phyloP scores from a whole-genome alignment of 371 early-diverging fungal genomes.

The Actinomucor elegans region DNA sequence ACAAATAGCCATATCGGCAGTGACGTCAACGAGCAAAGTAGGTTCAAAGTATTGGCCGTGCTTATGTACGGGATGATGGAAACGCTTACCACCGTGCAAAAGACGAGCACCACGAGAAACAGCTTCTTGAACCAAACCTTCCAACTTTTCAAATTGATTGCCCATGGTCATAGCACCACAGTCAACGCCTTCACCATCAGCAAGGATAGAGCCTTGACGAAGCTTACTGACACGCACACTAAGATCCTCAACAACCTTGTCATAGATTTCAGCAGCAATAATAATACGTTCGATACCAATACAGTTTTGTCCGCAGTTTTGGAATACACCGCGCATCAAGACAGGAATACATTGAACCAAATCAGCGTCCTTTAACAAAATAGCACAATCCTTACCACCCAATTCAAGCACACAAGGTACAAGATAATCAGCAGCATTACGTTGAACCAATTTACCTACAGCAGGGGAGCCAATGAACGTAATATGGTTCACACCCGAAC shows the following conservation, averaged over 20 bases:
- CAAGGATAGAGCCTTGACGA: constrained; percentile 71
- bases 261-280: constrained; percentile 68
- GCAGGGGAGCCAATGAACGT: constrained; percentile 86
- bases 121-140: constrained; percentile 63
- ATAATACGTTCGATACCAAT: constrained; percentile 80
- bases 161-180: constrained; percentile 79
- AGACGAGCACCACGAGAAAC: constrained; percentile 77
- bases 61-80: constrained; percentile 64
- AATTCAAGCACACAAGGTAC: constrained; percentile 88
- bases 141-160: constrained; percentile 50
- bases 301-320: constrained; percentile 88
- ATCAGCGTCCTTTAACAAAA: constrained; percentile 76
- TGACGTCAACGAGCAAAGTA: constrained; percentile 78
- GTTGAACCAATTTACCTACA: constrained; percentile 79
- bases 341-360: constrained; percentile 66
- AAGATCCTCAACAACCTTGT: constrained; percentile 65
- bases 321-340: constrained; percentile 79
- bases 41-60: constrained; percentile 81
- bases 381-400: constrained; percentile 88
- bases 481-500: constrained; percentile 67
- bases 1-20: constrained; percentile 72
- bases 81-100: constrained; percentile 68
- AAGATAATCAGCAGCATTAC: constrained; percentile 69
- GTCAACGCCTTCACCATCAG: constrained; percentile 70
- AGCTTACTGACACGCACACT: constrained; percentile 53